phyloP scores from a whole-genome alignment of 179 eudicot species.

The Heliamphora pulchella region DNA sequence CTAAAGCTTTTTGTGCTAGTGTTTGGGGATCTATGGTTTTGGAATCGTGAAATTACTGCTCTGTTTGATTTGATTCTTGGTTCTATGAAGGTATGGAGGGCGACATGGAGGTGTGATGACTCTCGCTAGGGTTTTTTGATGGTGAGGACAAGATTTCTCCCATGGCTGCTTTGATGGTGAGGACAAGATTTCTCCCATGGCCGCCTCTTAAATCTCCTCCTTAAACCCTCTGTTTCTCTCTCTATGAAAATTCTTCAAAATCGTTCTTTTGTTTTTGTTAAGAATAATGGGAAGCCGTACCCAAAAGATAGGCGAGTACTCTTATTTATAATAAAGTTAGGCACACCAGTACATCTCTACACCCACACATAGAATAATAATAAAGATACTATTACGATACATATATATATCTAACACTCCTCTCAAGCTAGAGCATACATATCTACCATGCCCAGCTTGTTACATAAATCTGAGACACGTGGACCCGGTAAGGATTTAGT shows the following conservation, averaged over 20 bases:
- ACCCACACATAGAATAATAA: too few species aligned
- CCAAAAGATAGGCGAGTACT: too few species aligned
- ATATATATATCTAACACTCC: too few species aligned
- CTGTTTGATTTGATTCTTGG: conserved; percentile 6
- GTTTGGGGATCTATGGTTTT: conserved; percentile 20
- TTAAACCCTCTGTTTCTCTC: background rate
- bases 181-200: conserved; percentile 13
- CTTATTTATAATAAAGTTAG: too few species aligned
- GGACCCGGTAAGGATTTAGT: too few species aligned
- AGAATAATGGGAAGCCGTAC: too few species aligned
- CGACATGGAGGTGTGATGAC: background rate
- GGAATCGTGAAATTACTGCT: conserved; percentile 19
- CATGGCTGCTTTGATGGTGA: background rate
- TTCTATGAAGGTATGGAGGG: background rate
- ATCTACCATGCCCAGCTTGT: too few species aligned
- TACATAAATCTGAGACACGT: too few species aligned
- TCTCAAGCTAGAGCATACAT: too few species aligned
- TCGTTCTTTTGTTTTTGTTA: background rate
- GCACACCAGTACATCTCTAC: too few species aligned
- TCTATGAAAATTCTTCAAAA: background rate
- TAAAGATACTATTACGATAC: too few species aligned
- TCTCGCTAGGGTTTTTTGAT: background rate
- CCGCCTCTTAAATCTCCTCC: conserved; percentile 14
- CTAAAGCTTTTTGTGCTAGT: conserved; percentile 24
- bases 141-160: conserved; percentile 4